These are phyloP conservation scores for Kwoniella sp. DNA, from an alignment of 768 basidiomycete genomes.

Conservation along the genomic window DNA sequence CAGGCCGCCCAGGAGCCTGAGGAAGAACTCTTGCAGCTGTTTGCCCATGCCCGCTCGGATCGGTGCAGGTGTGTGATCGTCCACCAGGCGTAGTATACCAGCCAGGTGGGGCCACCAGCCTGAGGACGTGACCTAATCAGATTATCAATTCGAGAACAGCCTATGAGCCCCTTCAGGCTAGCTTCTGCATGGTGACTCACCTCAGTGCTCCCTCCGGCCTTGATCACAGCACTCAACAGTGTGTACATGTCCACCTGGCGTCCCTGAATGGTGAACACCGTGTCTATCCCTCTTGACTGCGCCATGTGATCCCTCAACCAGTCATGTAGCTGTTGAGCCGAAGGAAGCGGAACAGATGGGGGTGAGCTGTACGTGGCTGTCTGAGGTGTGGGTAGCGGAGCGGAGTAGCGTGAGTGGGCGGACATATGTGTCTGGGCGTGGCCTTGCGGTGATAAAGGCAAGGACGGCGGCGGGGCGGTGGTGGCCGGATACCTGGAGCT, in stretches of 20 bases:
- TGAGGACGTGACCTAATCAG: slow-evolving; percentile 19
- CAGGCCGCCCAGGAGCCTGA: slow-evolving; percentile 16
- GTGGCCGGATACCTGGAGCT: no score
- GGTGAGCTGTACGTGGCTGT: not conserved
- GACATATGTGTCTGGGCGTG: not conserved
- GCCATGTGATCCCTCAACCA: slow-evolving; percentile 24
- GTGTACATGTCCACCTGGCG: slow-evolving; percentile 22
- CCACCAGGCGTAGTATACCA: slow-evolving; percentile 10
- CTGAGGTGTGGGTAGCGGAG: not conserved
- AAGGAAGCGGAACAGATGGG: slow-evolving; percentile 22
- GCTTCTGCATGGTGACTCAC: slow-evolving; percentile 12
- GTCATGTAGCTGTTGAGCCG: slow-evolving; percentile 27
- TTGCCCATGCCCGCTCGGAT: not conserved
- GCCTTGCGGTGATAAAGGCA: not conserved
- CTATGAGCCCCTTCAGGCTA: no score
- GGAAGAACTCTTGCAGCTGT: slow-evolving; percentile 17
- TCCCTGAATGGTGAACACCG: slow-evolving; percentile 26
- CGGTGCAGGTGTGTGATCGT: slow-evolving; percentile 1
- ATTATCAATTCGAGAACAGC: no score
- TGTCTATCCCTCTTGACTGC: slow-evolving; percentile 18
- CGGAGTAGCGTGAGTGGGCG: no score
- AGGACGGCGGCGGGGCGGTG: not conserved
- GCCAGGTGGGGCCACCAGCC: slow-evolving; percentile 30
- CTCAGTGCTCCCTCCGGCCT: slow-evolving; percentile 25
- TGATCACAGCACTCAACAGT: slow-evolving; percentile 22